Base-by-base conservation (phyloP, 257 asterid species). In the Nicotiana benthamiana region DNA sequence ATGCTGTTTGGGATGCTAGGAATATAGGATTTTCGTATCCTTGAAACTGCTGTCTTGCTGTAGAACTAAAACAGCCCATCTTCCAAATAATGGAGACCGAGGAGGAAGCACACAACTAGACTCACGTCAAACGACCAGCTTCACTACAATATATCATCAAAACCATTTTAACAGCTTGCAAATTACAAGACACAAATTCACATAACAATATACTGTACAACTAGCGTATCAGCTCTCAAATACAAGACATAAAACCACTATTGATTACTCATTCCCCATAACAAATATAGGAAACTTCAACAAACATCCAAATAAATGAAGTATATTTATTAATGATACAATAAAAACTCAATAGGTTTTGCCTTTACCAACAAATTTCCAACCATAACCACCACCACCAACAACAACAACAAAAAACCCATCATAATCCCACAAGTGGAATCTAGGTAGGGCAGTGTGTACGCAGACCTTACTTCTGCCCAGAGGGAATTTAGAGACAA, bases 11-110 rank as follows among this genome's bases (percentile, higher is more conserved):
- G 11, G 98, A 92, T 85, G 99, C 96, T 84, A 95, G 97, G 79
- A 81, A 80, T 77, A 91, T 80, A 54, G 99, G 99, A 79, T 91
- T 92, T 87, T 95, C 98, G 79, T 92, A 92, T 27, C 98, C 96
- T 17, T 96, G 97, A 83, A 83, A 89, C 61, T 92, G 96, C 84
- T 86, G 91, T 91, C 60, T 92, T 75, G 89, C 84, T 11, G 86
- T 91, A 83, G 99, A 93, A 22, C 89, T 92, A 81, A 91, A 88
- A 89, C 99, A 95, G 88, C 99, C 99, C 99, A 95, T 95, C 84
- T 89, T 83, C 83, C 11, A 83, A 70, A 83, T 85, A 40, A 36
- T 48, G 63, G 24, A 32, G 32, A 20, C 3, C 16, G 83, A 82
- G 88, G 86, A 85, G 86, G 85, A 83, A 84, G 82, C 91, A 79